A percentile compares a stretch with the other conserved stretches of the same genome.
These are phyloP conservation scores for Talaromyces sp. DNA, from an alignment of 2,329 filamentous ascomycete species.

Conservation along the genomic window DNA sequence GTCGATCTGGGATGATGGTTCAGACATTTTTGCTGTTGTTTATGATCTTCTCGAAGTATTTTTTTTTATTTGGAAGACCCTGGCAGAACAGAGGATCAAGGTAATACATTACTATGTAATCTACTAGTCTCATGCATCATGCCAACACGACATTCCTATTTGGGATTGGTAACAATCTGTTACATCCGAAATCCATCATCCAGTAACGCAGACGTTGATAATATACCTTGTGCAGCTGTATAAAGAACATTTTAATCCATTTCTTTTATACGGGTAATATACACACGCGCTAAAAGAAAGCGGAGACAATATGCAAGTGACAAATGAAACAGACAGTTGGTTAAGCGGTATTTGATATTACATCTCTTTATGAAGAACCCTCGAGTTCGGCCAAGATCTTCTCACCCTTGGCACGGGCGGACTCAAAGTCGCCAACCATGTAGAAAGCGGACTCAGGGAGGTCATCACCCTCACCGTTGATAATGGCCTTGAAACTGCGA, in stretches of 20 bases:
- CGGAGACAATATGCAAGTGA: constrained; percentile 34
- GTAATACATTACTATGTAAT: not conserved
- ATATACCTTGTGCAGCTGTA: not conserved
- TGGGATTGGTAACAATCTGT: not conserved
- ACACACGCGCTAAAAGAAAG: constrained; percentile 41
- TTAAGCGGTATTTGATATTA: constrained; percentile 35
- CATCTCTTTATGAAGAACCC: constrained; percentile 46
- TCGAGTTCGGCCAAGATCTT: constrained; percentile 98
- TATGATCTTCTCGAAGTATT: not conserved
- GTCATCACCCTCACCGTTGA: constrained; percentile 90
- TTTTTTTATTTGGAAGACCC: not conserved
- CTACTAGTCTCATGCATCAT: not conserved
- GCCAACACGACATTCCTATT: constrained; percentile 7
- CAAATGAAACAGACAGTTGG: constrained; percentile 23
- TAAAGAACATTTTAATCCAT: constrained; percentile 12
- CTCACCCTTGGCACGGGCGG: constrained; percentile 93
- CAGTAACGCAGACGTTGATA: not conserved
- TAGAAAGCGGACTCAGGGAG: constrained; percentile 92
- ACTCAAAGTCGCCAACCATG: constrained; percentile 96
- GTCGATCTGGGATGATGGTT: not conserved
- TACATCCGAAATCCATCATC: not conserved
- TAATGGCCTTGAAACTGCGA: constrained; percentile 92
- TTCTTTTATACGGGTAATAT: constrained; percentile 39
- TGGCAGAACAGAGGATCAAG: not conserved
- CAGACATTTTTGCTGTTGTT: not conserved